phyloP scores from a whole-genome alignment of 2,329 filamentous ascomycete genomes.

The Colletotrichum spinosum region DNA sequence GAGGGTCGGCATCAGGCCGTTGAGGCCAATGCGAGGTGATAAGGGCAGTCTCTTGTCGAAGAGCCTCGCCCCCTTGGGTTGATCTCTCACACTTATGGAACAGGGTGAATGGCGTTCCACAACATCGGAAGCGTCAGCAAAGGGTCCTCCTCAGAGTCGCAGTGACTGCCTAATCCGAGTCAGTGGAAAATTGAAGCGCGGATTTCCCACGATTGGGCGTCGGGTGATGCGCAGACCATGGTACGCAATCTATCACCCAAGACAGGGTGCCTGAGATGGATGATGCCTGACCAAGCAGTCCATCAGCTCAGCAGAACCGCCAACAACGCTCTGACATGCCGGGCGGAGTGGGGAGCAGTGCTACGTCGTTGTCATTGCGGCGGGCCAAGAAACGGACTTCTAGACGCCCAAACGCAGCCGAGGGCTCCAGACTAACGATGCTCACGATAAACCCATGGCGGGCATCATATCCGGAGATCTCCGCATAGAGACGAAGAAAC shows the following conservation, averaged over 20 bases:
- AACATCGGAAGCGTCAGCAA: too few species aligned
- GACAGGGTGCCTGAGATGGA: constrained; percentile 24
- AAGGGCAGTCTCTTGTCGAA: too few species aligned
- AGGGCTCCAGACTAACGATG: not conserved
- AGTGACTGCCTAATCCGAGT: constrained; percentile 7
- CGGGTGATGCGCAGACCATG: constrained; percentile 15
- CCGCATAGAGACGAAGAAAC: constrained; percentile 21
- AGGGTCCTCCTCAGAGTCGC: not conserved
- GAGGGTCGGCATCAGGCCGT: too few species aligned
- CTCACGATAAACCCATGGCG: constrained; percentile 14
- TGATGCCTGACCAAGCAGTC: constrained; percentile 28
- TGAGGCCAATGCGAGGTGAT: too few species aligned
- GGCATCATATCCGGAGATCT: constrained; percentile 12
- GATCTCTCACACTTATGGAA: too few species aligned
- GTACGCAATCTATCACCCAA: constrained; percentile 6
- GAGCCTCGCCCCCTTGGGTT: too few species aligned
- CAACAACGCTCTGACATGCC: constrained; percentile 25
- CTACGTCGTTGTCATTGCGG: constrained; percentile 23
- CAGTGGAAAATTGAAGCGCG: not conserved
- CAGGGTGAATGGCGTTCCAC: too few species aligned
- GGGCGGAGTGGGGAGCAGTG: constrained; percentile 24
- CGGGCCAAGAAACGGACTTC: constrained; percentile 22
- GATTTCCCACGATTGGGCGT: not conserved
- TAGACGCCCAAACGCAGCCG: not conserved
- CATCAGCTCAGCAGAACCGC: constrained; percentile 17